Evolutionary conservation across 2,329 filamentous ascomycete genomes (phyloP).

Genomic region (Aspergillus awamori): DNA sequence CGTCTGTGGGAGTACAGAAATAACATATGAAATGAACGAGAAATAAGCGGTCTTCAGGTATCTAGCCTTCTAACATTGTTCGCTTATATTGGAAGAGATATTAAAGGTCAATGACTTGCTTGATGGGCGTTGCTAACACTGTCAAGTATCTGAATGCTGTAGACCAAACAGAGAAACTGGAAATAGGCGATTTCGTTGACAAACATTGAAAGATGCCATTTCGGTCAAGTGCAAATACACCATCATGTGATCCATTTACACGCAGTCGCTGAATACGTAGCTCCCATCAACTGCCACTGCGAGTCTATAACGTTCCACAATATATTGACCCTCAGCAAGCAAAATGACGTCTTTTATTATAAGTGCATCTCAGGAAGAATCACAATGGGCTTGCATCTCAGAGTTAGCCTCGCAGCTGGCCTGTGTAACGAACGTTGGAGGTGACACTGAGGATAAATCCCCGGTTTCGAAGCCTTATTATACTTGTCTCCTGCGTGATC

Average conservation of each 20-base stretch:
- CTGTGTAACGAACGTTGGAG: not conserved
- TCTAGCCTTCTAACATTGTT: no score
- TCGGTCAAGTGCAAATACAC: not conserved
- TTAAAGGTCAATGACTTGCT: no score
- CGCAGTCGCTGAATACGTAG: not conserved
- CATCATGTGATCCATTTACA: not conserved
- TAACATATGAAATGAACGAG: no score
- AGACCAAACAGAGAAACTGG: no score
- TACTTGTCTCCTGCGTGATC: slow-evolving; percentile 4
- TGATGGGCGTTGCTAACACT: no score
- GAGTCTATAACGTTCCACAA: not conserved
- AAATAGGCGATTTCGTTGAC: not conserved
- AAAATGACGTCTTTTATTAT: slow-evolving; percentile 6
- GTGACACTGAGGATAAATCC: not conserved
- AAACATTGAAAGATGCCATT: not conserved
- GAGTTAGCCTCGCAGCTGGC: slow-evolving; percentile 11
- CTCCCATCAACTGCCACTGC: not conserved
- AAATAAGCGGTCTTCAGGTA: no score
- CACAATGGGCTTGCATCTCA: slow-evolving; percentile 5
- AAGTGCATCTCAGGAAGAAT: not conserved
- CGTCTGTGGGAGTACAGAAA: not conserved
- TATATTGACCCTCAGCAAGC: not conserved
- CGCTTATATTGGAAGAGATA: no score
- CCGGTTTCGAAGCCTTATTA: slow-evolving; percentile 1
- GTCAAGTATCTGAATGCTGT: no score